These are phyloP conservation scores for Coemansia sp. DNA, from an alignment of 371 early-diverging fungal genomes.

Conservation along the genomic window DNA sequence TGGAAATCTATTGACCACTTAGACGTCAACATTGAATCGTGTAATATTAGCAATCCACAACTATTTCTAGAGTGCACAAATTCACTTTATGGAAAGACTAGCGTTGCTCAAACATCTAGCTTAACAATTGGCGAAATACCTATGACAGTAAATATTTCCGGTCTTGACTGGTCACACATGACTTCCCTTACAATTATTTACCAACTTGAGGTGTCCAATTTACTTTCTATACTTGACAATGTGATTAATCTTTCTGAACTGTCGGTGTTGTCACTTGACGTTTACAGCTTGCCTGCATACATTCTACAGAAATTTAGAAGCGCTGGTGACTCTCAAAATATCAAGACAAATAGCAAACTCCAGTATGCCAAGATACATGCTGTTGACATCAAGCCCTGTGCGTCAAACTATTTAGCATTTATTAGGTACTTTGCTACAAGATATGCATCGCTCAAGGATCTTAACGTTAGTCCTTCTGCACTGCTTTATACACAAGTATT, in stretches of 20 bases:
- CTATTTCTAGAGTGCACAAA: neutral
- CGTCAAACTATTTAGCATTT: constrained; percentile 1
- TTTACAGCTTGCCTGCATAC: neutral
- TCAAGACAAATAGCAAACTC: neutral
- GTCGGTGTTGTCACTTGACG: neutral
- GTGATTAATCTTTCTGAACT: neutral
- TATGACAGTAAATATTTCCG: neutral
- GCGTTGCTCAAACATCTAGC: neutral
- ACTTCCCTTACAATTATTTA: neutral
- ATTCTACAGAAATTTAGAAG: neutral
- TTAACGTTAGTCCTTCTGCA: constrained; percentile 1
- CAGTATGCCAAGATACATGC: neutral
- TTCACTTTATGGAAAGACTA: neutral
- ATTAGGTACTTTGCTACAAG: neutral
- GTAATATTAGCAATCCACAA: neutral
- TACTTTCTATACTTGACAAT: neutral
- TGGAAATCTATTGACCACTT: neutral
- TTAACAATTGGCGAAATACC: neutral
- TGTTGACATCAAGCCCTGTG: neutral
- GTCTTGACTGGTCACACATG: neutral
- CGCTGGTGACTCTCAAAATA: neutral
- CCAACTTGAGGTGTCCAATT: neutral
- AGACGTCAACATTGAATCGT: neutral
- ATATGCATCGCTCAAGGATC: neutral
- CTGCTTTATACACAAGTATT: neutral